A percentile compares a stretch with the other conserved stretches of the same genome.
Evolutionary conservation across 177 flowering plant genomes (phyloP).

Genomic region (Vitis hybrid): DNA sequence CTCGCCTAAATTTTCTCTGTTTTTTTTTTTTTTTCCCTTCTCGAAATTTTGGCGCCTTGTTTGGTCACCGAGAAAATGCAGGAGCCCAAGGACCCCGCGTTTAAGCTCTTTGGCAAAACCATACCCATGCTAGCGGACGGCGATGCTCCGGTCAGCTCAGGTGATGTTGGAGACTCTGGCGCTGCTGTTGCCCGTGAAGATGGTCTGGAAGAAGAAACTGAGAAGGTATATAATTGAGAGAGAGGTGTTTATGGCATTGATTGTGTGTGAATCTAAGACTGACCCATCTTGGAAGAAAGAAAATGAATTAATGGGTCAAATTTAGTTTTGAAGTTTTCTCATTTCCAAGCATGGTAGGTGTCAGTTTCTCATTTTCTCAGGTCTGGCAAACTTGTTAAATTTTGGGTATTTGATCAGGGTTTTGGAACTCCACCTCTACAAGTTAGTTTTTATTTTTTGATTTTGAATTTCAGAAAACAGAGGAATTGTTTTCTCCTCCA

Average conservation of each 20-base stretch:
- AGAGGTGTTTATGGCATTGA: not conserved
- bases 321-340: conserved; percentile 10
- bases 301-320: conserved; percentile 24
- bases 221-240: conserved; percentile 17
- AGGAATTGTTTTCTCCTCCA: not conserved
- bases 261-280: conserved; percentile 10
- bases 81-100: conserved; percentile 57
- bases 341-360: not conserved
- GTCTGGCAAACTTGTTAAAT: not conserved
- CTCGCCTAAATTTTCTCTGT: conserved; percentile 2
- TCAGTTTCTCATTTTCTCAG: not conserved
- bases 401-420: not conserved
- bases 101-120: conserved; percentile 77
- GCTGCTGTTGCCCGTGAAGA: conserved; percentile 9
- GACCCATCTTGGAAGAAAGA: conserved; percentile 11
- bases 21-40: not conserved
- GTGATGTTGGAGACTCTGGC: conserved; percentile 11
- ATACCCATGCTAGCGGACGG: conserved; percentile 37
- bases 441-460: too few species aligned
- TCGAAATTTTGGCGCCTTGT: not conserved
- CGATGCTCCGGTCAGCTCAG: conserved; percentile 14
- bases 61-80: conserved; percentile 33
- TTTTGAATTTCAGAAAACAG: not conserved
- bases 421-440: not conserved
- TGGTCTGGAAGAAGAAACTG: conserved; percentile 7